These are phyloP conservation scores for Kickxella alabastrina DNA, from an alignment of 192 early-diverging fungal genomes.

Conservation along the genomic window DNA sequence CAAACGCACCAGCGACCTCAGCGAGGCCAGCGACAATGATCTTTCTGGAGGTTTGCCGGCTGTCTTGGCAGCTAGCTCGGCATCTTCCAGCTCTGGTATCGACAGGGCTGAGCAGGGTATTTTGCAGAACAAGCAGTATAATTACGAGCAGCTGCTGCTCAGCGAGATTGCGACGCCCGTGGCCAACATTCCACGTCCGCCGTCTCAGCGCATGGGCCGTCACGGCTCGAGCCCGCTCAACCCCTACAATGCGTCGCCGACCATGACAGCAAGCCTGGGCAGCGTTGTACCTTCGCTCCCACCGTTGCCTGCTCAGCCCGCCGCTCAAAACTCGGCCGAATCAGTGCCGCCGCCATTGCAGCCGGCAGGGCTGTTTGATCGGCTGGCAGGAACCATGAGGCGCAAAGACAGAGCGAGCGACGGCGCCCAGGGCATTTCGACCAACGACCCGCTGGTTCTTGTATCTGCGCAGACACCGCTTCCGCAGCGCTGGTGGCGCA, in stretches of 20 bases:
- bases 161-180: slow-evolving; percentile 2
- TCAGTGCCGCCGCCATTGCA: slow-evolving; percentile 5
- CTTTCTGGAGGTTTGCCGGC: background rate
- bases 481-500: slow-evolving; percentile 51
- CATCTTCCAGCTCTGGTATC: background rate
- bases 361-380: slow-evolving; percentile 22
- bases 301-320: slow-evolving; percentile 13
- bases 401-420: slow-evolving; percentile 6
- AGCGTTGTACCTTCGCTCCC: slow-evolving; percentile 38
- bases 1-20: background rate
- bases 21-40: background rate
- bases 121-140: background rate
- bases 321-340: background rate
- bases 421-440: background rate
- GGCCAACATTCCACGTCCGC: background rate
- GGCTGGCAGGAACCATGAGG: slow-evolving; percentile 25
- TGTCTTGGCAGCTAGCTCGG: background rate
- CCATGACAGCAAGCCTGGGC: slow-evolving; percentile 8
- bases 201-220: slow-evolving; percentile 38
- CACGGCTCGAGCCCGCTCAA: slow-evolving; percentile 51
- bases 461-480: slow-evolving; percentile 25
- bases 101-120: background rate
- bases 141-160: background rate
- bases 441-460: background rate
- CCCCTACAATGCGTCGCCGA: slow-evolving; percentile 19